Evolutionary conservation across 495 filamentous ascomycete genomes (phyloP).

Genomic region (Aspergillus panamensis): DNA sequence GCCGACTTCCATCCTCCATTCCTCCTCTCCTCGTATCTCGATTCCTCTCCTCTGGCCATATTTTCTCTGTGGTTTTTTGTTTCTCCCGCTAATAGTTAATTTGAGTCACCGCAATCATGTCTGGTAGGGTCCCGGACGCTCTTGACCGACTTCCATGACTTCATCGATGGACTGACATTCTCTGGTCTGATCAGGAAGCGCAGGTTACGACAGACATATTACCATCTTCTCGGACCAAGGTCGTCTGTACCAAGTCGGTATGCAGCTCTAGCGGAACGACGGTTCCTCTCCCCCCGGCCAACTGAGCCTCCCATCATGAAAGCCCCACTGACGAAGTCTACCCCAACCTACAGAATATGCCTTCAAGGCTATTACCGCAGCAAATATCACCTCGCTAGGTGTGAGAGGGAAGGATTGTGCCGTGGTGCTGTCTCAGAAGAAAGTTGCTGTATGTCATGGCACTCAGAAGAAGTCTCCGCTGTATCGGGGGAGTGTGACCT

Average conservation of each 20-base stretch:
- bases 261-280: slow-evolving; percentile 35
- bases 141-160: slow-evolving; percentile 30
- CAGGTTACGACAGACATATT: slow-evolving; percentile 91
- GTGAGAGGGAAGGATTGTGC: slow-evolving; percentile 95
- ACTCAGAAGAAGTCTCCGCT: not conserved
- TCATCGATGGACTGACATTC: slow-evolving; percentile 36
- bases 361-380: slow-evolving; percentile 98
- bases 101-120: slow-evolving; percentile 35
- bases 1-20: slow-evolving; percentile 23
- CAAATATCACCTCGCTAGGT: slow-evolving; percentile 96
- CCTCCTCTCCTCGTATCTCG: slow-evolving; percentile 16
- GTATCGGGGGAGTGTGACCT: not conserved
- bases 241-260: slow-evolving; percentile 98
- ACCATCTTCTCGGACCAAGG: slow-evolving; percentile 99
- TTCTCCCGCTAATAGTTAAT: slow-evolving; percentile 12
- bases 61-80: not conserved
- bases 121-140: slow-evolving; percentile 31
- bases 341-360: slow-evolving; percentile 77
- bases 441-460: slow-evolving; percentile 76
- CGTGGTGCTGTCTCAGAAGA: slow-evolving; percentile 97
- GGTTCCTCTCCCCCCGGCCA: slow-evolving; percentile 1
- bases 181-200: slow-evolving; percentile 64
- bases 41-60: slow-evolving; percentile 12
- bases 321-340: slow-evolving; percentile 23
- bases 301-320: not conserved